Percentiles rank a stretch among this genome's conserved stretches.
phyloP scores from a whole-genome alignment of 768 basidiomycete genomes.

The Tephrocybe sp. region DNA sequence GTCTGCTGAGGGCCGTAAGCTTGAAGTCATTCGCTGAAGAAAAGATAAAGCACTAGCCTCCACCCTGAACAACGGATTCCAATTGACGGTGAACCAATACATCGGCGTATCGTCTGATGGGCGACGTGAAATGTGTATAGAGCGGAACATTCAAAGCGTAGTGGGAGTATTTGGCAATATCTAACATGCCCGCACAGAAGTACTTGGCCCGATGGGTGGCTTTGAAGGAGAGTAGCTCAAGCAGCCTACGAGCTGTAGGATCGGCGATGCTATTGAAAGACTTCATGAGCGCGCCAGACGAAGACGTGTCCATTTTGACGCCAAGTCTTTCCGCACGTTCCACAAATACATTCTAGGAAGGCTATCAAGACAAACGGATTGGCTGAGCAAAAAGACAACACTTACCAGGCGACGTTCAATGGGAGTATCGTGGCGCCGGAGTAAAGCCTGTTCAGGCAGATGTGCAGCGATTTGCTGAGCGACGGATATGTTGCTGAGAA shows the following conservation, averaged over 20 bases:
- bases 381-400: constrained; percentile 3
- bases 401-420: constrained; percentile 87
- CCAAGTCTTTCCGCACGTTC: constrained; percentile 86
- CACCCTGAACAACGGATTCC: constrained; percentile 80
- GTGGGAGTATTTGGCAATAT: constrained; percentile 96
- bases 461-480: constrained; percentile 93
- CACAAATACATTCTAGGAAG: constrained; percentile 63
- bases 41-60: constrained; percentile 40
- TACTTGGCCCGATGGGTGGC: constrained; percentile 96
- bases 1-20: constrained; percentile 44
- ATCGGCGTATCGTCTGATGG: constrained; percentile 92
- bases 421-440: constrained; percentile 92
- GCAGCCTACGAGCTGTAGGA: constrained; percentile 70
- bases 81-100: constrained; percentile 95
- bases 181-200: constrained; percentile 98
- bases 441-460: constrained; percentile 94
- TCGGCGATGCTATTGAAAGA: constrained; percentile 78
- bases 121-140: constrained; percentile 93
- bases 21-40: not conserved
- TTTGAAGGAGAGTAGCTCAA: constrained; percentile 84
- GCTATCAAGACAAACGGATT: not conserved
- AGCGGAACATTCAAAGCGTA: constrained; percentile 88
- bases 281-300: constrained; percentile 78
- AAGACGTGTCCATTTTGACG: constrained; percentile 76
- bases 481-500: constrained; percentile 85